Evolutionary conservation across 1,139 yeast genomes (phyloP).

Genomic region (Magnusiomyces ingens): DNA sequence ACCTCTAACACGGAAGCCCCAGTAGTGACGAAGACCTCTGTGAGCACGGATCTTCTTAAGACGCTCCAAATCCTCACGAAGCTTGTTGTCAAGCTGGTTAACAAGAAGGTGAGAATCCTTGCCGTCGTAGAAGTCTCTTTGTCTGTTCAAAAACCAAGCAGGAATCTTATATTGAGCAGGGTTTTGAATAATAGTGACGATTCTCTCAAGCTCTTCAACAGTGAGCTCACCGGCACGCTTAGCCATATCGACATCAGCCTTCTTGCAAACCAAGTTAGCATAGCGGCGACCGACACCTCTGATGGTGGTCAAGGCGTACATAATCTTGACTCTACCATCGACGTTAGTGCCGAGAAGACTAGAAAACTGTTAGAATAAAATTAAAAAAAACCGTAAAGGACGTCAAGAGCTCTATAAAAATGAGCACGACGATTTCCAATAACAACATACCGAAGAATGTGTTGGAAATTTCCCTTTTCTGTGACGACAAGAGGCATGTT

Average conservation of each 20-base stretch:
- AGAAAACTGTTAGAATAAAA: constrained; percentile 17
- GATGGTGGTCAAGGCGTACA: constrained; percentile 99
- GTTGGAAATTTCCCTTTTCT: constrained; percentile 99
- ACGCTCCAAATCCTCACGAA: constrained; percentile 99
- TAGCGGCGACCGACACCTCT: constrained; percentile 99
- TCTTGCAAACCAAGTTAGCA: constrained; percentile 99
- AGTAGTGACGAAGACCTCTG: constrained; percentile 99
- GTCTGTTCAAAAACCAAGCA: constrained; percentile 99
- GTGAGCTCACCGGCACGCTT: constrained; percentile 99
- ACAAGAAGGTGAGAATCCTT: constrained; percentile 99
- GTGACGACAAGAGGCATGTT: constrained; percentile 95
- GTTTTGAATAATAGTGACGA: constrained; percentile 99
- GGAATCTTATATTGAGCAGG: constrained; percentile 99
- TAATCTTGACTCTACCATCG: constrained; percentile 99
- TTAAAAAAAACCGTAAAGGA: background rate
- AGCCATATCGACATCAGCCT: constrained; percentile 97
- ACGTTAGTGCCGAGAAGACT: constrained; percentile 99
- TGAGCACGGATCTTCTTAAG: constrained; percentile 99
- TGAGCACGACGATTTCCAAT: background rate
- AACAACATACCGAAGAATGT: constrained; percentile 93
- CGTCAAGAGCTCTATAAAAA: background rate
- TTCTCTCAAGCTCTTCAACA: constrained; percentile 99
- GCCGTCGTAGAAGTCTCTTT: constrained; percentile 97
- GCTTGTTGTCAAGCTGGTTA: constrained; percentile 97
- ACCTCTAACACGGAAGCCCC: constrained; percentile 94